Evolutionary conservation across 2,329 filamentous ascomycete genomes (phyloP), one percentile per base, ranked within the genome.

Genomic region (Calonectria ilicicola): DNA sequence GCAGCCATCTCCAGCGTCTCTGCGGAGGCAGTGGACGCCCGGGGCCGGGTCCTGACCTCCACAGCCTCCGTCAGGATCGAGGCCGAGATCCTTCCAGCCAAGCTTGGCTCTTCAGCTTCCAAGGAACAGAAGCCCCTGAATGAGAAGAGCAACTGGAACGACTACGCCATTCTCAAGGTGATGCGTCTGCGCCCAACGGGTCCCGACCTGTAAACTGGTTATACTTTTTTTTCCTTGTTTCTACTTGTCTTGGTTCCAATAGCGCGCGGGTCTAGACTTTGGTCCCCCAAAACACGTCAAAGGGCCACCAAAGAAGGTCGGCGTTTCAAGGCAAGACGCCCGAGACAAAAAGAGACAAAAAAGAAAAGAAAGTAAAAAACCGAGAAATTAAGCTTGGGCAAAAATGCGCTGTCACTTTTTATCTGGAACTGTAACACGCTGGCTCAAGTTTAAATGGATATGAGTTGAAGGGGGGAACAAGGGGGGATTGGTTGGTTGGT

Each of bases 11-110:
- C 63, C 3, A 70, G 69, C 17, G 74, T 81, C 19, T 70, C 75
- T 9, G 80, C 80, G 14, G 80, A 81, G 51, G 80, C 78, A 14
- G 68, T 81, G 10, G 79, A 77, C 27, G 65, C 42, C 10, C 67
- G 72, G 21, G 79, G 80, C 21, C 76, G 63, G 27, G 68, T 75
- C 7, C 67, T 81, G 26, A 67, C 75, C 14, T 70, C 63, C 12
- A 79, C 80, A 4, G 73, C 72, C 10, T 65, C 73, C 47, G 75
- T 75, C n/a, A 14, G 49, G 2, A 74, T 77, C 6, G 80, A 81
- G 72, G 74, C 67, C 38, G 74, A 77, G 49, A 51, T 78, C 38
- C 74, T 77, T 12, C 75, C 75, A 10, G 17, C 47, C n/a, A 67
- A 70, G 69, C 17, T 62, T 47, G n/a, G 35, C 15, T 27, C 32